These are phyloP conservation scores for Gossypioides kirkii DNA, from an alignment of 345 rosid species.

Conservation along the genomic window DNA sequence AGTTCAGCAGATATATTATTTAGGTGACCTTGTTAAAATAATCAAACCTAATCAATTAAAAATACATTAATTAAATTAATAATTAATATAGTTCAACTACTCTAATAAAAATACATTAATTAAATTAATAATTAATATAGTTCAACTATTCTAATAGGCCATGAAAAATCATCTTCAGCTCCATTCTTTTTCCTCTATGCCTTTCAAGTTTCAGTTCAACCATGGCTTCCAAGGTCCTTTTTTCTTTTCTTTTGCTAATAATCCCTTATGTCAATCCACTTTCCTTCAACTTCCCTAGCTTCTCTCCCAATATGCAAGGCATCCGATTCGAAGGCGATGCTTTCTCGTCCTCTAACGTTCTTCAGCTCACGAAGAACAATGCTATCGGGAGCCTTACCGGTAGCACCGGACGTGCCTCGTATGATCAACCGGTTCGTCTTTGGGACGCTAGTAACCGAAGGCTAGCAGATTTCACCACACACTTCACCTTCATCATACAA, in stretches of 20 bases:
- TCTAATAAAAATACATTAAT: background rate
- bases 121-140: background rate
- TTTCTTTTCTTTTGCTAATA: conserved; percentile 6
- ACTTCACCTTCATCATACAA: conserved; percentile 34
- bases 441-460: conserved; percentile 38
- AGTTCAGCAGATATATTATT: background rate
- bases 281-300: conserved; percentile 37
- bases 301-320: conserved; percentile 23
- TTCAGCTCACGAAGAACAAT: conserved; percentile 42
- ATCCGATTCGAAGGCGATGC: conserved; percentile 42
- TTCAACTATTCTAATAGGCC: background rate
- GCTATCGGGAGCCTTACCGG: conserved; percentile 15
- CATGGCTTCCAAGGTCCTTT: background rate
- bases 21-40: conserved; percentile 1
- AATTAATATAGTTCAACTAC: background rate
- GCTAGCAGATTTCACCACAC: conserved; percentile 47
- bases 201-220: background rate
- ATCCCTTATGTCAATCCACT: conserved; percentile 24
- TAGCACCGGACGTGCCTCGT: conserved; percentile 48
- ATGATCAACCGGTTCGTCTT: conserved; percentile 28
- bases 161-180: background rate
- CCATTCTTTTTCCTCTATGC: background rate
- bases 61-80: background rate
- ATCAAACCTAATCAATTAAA: conserved; percentile 1
- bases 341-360: conserved; percentile 14